Evolutionary conservation across 208 protist genomes (phyloP), one percentile per base, ranked within the genome.

Genomic region (Trichomonas vaginalis): DNA sequence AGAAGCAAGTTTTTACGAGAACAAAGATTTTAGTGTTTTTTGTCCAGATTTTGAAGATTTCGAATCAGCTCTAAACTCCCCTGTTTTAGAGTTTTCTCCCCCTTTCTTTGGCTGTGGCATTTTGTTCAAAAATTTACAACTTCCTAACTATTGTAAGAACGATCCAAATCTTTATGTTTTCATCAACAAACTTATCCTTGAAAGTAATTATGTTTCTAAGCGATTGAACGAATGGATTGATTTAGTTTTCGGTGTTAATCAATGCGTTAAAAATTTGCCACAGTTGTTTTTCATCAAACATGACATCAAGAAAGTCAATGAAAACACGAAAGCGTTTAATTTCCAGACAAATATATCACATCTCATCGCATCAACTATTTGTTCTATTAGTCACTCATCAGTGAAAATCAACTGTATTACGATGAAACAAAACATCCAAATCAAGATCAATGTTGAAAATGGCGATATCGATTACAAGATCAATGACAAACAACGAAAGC

Each of bases 161-260:
- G 56, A 70, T 70, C 56, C 56, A 70, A 27, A 12, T 12, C 15
- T 47, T 21, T n/a, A 88, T 32, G 35, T 47, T 9, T 39, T 39
- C 46, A 39, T 21, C 23, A 51, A 51, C n/a, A 23, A 45, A 39
- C 82, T 87, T n/a, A 80, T 96, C 46, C 97, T 99, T 8, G 99
- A 99, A 95, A 95, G 46, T 46, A 96, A 97, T 39, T 45, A 96
- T 88, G 97, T 97, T 3, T 97, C 97, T 15, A 46, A n/a, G 12
- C 92, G 96, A 42, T 95, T 97, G n/a, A 96, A 97, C 96, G 45
- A 96, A 39, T 97, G 97, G 97, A 92, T 92, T 39, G 79, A 83
- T 83, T 83, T 83, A 12, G 15, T 42, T 12, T 83, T 83, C 35
- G 79, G 79, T 2, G 79, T 42, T 4, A 83, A 83, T 17, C 79